Evolutionary conservation across 495 filamentous ascomycete species (phyloP), one percentile per base, ranked within the genome.

Genomic region (Friedmanniomyces simplex): DNA sequence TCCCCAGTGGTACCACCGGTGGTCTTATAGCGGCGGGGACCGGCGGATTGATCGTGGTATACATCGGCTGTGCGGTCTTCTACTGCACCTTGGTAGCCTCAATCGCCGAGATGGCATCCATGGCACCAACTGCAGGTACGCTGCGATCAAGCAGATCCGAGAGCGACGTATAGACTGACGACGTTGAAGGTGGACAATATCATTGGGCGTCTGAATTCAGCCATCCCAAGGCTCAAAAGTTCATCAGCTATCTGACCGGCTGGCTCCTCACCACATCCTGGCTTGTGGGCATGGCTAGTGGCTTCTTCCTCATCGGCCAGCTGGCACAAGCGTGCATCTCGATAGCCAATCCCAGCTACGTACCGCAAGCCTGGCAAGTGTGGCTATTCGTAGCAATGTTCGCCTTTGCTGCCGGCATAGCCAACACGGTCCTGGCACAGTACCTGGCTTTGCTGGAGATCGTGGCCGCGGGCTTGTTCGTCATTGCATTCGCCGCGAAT

Each of bases 181-280:
- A n/a, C n/a, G n/a, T n/a, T n/a, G n/a, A 2, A 5, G 64, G 61
- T 10, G 24, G 4, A 20, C 34, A 54, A 18, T 54, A 54, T 25
- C 52, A 54, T 32, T 54, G 53, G 53, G 20, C 53, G 0, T 75
- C 71, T 1, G 77, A 79, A 52, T 78, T 79, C 49, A 65, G 74
- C 0, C 71, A 72, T 1, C 67, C 63, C 2, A 54, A 58, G 22
- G 67, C 60, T 24, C 77, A 78, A 53, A 70, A 70, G 45, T 72
- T 72, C 41, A 57, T 77, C 5, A 76, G 72, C 42, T 79, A 77
- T 57, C 57, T 74, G 12, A 70, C 72, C 18, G 73, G 57, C 21
- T 59, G 57, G 57, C 50, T 59, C 22, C 37, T 39, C 12, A 43
- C 57, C n/a, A 11, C 46, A 5, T 41, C 57, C 18, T 59, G 57